phyloP scores from a whole-genome alignment of 2,329 filamentous ascomycete species.

The Microdochium nivale region DNA sequence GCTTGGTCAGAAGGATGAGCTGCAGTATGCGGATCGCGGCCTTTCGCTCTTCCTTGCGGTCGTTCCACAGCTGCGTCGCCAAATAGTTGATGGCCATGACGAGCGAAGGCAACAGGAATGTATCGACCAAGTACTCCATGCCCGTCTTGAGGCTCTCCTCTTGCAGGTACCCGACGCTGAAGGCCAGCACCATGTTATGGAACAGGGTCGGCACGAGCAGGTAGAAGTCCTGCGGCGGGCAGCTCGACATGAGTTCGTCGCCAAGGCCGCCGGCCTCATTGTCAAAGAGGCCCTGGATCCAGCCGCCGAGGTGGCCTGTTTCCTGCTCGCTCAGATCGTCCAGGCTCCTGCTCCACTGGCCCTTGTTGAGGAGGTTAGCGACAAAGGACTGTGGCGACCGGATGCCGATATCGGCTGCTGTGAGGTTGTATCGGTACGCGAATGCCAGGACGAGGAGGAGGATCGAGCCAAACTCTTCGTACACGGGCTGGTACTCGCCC shows the following conservation, averaged over 20 bases:
- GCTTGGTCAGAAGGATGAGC: conserved; percentile 60
- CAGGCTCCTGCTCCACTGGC: conserved; percentile 45
- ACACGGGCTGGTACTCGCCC: conserved; percentile 75
- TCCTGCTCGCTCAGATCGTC: conserved; percentile 58
- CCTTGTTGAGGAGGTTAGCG: conserved; percentile 53
- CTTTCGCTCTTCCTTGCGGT: conserved; percentile 54
- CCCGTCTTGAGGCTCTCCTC: conserved; percentile 67
- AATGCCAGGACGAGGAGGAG: conserved; percentile 66
- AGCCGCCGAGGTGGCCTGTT: conserved; percentile 57
- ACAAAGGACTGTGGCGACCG: conserved; percentile 56
- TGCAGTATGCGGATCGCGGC: conserved; percentile 65
- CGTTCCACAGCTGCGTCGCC: conserved; percentile 59
- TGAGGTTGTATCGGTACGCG: conserved; percentile 65
- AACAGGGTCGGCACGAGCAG: conserved; percentile 69
- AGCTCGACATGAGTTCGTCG: conserved; percentile 75
- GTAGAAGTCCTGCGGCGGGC: conserved; percentile 76
- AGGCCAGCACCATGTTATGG: conserved; percentile 64
- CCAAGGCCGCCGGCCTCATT: conserved; percentile 64
- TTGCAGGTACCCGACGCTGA: conserved; percentile 53
- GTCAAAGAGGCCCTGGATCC: conserved; percentile 72
- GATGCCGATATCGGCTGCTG: conserved; percentile 54
- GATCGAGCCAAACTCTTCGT: conserved; percentile 77
- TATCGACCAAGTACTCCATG: conserved; percentile 70
- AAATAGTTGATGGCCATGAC: conserved; percentile 67
- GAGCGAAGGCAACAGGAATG: conserved; percentile 70